Evolutionary conservation across 805 yeast genomes (phyloP).

Genomic region (Komagataella mondaviorum): DNA sequence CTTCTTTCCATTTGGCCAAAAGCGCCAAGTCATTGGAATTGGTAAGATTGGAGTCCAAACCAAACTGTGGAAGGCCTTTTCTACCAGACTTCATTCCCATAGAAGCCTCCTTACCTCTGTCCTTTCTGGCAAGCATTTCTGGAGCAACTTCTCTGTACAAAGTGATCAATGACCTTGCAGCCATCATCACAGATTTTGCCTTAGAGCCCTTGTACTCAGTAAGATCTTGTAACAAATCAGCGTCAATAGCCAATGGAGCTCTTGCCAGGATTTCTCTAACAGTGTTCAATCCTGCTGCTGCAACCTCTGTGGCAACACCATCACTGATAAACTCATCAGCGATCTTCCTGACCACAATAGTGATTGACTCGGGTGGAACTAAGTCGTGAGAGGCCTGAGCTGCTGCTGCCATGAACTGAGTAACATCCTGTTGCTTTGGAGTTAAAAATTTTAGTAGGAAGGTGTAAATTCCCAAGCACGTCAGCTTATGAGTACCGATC

Average conservation of each 20-base stretch:
- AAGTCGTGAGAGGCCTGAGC: slow-evolving; percentile 96
- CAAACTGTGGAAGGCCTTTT: slow-evolving; percentile 46
- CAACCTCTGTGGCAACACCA: slow-evolving; percentile 97
- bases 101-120: slow-evolving; percentile 86
- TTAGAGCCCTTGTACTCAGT: slow-evolving; percentile 87
- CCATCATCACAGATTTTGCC: slow-evolving; percentile 87
- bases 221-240: slow-evolving; percentile 77
- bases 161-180: slow-evolving; percentile 78
- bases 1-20: slow-evolving; percentile 72
- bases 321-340: slow-evolving; percentile 97
- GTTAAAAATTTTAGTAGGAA: slow-evolving; percentile 81
- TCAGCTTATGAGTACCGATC: slow-evolving; percentile 89
- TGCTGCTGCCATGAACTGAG: slow-evolving; percentile 91
- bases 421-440: slow-evolving; percentile 89
- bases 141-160: slow-evolving; percentile 94
- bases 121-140: slow-evolving; percentile 80
- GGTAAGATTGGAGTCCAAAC: slow-evolving; percentile 55
- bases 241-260: slow-evolving; percentile 90
- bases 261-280: slow-evolving; percentile 87
- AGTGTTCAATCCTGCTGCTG: slow-evolving; percentile 94
- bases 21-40: slow-evolving; percentile 88
- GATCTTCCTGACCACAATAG: slow-evolving; percentile 72
- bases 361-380: slow-evolving; percentile 89
- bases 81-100: slow-evolving; percentile 63
- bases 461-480: slow-evolving; percentile 81